Base-by-base conservation (phyloP, 2,329 filamentous ascomycete genomes). In the Fusarium staphyleae region DNA sequence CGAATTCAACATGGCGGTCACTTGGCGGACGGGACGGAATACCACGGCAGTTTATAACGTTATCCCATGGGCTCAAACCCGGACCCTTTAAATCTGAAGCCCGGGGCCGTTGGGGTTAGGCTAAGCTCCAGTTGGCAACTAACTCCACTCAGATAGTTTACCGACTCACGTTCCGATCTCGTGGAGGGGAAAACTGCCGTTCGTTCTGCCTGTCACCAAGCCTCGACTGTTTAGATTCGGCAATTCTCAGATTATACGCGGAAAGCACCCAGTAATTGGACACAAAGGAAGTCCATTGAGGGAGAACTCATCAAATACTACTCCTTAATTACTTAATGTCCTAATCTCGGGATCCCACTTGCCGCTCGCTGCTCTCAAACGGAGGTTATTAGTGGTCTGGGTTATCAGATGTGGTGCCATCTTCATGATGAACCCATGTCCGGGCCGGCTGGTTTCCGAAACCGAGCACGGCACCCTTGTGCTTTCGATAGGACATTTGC, bases 401-500 rank as follows among this genome's bases (percentile, higher is more conserved):
- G 28, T 26, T 48, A 33, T 40, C 35, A 48, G 13, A 47, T 22
- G 22, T 55, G 43, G 57, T 62, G 51, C 53, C 54, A 63, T 44
- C 12, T 44, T 42, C 22, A 33, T 41, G 18, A 44, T 59, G 49
- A 62, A 42, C 45, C 54, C 14, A 30, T 47, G 51, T 40, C 36
- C 43, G 35, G 39, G 24, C 32, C 53, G 54, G 43, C 41, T 39
- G 53, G 53, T 42, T 66, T 55, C 64, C 64, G 64, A 67, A 62
- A 66, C 63, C 61, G 63, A 66, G 65, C 56, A 66, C 64, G 50
- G 43, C 28, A 9, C 28, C 16, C 37, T 46, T 35, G 48, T 33
- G 19, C 29, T 30, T 34, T n/a, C 7, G 3, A 2, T 3, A 5
- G 11, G 24, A 28, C 24, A 28, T 28, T 11, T 28, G n/a, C n/a